Conservation (phyloP, 805 yeast species). For the Cyberlindnera euphorbiae region DNA sequence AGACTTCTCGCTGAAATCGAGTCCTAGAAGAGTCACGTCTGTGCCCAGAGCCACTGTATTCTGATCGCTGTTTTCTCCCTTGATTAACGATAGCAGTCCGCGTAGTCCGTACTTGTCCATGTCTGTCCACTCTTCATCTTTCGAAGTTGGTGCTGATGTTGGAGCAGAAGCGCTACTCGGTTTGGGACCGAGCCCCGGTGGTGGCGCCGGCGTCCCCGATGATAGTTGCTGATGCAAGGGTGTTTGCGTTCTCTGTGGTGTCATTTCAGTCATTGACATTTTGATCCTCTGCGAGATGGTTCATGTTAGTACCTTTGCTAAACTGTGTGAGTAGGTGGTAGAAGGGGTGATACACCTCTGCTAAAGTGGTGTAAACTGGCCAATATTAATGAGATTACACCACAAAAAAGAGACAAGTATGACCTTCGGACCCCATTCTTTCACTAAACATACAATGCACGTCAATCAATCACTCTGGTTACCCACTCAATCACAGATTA, state of each 20-base stretch:
- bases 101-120: constrained; percentile 63
- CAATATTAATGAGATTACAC: too few relatives aligned
- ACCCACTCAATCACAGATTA: too few relatives aligned
- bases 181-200: constrained; percentile 3
- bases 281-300: too few relatives aligned
- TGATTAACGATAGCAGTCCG: constrained; percentile 56
- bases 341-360: too few relatives aligned
- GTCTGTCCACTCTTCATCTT: constrained; percentile 32
- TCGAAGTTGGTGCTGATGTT: neutral
- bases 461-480: too few relatives aligned
- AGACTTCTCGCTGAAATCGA: constrained; percentile 44
- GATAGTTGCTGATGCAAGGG: constrained; percentile 2
- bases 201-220: constrained; percentile 3
- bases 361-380: too few relatives aligned
- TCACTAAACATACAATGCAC: too few relatives aligned
- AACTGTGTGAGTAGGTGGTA: too few relatives aligned
- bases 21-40: constrained; percentile 63
- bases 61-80: constrained; percentile 58
- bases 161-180: neutral
- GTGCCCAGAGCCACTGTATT: constrained; percentile 69
- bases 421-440: too few relatives aligned
- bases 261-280: neutral
- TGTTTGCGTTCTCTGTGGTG: constrained; percentile 7
- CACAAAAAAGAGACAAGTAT: too few relatives aligned
- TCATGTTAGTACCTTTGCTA: too few relatives aligned